These are phyloP conservation scores for Wallacemonas sp. DNA, from an alignment of 208 protist species.

Conservation along the genomic window DNA sequence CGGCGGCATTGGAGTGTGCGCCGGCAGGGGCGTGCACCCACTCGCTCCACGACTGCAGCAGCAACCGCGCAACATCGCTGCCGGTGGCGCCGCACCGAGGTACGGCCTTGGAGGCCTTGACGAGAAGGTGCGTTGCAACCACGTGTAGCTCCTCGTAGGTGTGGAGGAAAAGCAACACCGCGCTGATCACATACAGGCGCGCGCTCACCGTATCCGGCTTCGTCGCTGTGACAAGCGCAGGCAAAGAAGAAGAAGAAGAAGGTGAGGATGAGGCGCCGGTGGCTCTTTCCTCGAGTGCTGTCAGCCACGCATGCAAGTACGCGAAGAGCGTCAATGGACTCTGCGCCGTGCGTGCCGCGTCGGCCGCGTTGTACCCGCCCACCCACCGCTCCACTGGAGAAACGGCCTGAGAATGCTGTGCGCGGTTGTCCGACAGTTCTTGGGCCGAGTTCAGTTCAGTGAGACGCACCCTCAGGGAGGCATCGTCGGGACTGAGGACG, in stretches of 20 bases:
- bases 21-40: constrained; percentile 2
- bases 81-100: not conserved
- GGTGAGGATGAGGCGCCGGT: too few relatives aligned
- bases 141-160: constrained; percentile 7
- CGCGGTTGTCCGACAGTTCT: too few relatives aligned
- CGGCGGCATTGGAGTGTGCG: not conserved
- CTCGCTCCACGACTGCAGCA: not conserved
- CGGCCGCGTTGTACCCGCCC: not conserved
- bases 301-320: not conserved
- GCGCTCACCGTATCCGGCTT: not conserved
- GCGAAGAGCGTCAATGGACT: not conserved
- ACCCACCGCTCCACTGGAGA: not conserved
- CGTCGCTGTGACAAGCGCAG: not conserved
- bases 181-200: not conserved
- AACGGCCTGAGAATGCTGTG: too few relatives aligned
- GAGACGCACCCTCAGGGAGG: not conserved
- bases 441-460: too few relatives aligned
- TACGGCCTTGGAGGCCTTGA: constrained; percentile 2
- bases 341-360: not conserved
- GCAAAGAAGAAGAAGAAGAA: too few relatives aligned
- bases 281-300: not conserved
- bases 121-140: constrained; percentile 1
- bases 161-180: constrained; percentile 10
- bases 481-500: constrained; percentile 6
- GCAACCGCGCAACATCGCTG: not conserved